Base-by-base conservation (phyloP, 768 basidiomycete species). In the Rhodosporidiobolus odoratus region DNA sequence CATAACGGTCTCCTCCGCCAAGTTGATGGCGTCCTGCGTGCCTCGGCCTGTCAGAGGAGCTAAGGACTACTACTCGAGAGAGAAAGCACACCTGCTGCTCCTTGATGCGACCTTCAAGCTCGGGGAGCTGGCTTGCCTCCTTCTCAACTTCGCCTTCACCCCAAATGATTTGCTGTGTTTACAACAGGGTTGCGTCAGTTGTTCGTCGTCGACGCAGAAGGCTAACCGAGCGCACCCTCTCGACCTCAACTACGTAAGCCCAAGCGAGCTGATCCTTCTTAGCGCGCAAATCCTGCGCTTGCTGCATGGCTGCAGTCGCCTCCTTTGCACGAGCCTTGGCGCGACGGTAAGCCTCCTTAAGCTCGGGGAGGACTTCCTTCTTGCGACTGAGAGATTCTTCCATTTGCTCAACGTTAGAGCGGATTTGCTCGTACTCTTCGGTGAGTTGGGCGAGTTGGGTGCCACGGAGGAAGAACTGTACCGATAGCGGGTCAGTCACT, bases 391-490 rank as follows among this genome's bases (percentile, higher is more conserved):
- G 84, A 40, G 88, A 81, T 71, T 85, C 87, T 67, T 83, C 81
- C 16, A 90, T 89, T 72, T 85, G 84, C 45, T 83, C 83, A 75
- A 91, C 89, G 76, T 92, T 89, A 61, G 86, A 82, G 25, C 86
- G 79, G 72, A 91, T 89, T 1, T 83, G 82, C 41, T 89, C 86
- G 77, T 99, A 99, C 78, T 94, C 91, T 27, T 91, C 87, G 6
- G 85, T 86, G 54, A 99, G 87, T 75, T 95, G 90, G 43, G 86
- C 85, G 23, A 99, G 86, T 75, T 92, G 91, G 0, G 96, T 98
- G 23, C 96, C 96, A 43, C 87, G 85, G 41, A 98, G 85, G 85
- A 98, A 98, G 80, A 97, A 92, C 92, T 95, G 73, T 0, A 50
- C 94, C 84, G 84, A 96, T 96, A 79, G 95, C 90, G 91, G 93